Evolutionary conservation across 1,139 yeast genomes (phyloP), one percentile per base, ranked within the genome.

Genomic region (Debaryomyces nepalensis): DNA sequence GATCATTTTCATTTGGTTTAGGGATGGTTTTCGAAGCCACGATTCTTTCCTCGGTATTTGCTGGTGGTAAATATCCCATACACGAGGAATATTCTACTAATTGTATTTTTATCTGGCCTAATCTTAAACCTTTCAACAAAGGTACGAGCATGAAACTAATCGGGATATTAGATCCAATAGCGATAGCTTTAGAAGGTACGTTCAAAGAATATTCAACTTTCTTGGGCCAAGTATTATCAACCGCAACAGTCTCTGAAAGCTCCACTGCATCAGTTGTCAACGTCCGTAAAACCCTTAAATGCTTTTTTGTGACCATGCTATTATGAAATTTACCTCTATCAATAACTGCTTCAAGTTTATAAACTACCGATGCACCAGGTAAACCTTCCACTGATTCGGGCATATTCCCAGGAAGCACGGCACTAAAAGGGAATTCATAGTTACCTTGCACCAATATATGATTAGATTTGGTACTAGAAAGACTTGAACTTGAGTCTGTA

Each of bases 181-280:
- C 96, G 26, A 89, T 79, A 0, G 98, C 97, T 58, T 87, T 84
- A 11, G 91, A 75, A 0, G 98, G 97, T 7, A 88, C 83, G 46
- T 87, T 86, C 42, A 93, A 79, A 1, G 93, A 80, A 63, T 93
- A 93, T 55, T 95, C 98, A 36, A 93, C 88, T 61, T 93, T 93
- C 37, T 81, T 72, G 2, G 99, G 98, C 99, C 99, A 95, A 0
- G 93, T 84, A 60, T 93, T 93, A 58, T 90, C 97, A 16, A 93
- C 96, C 0, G 96, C 90, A 51, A 90, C 87, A 0, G 98, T 89
- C 64, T 93, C 98, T 0, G 95, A 77, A 33, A 91, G 70, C 57
- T 95, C 99, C 1, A 88, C 79, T 0, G 96, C 81, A 63, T 91
- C 98, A 1, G 96, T 79, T 0, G 96, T 84, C 44, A 91, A 66